These are phyloP conservation scores for Avena eriantha DNA, from an alignment of 176 grass and related monocot species.

Conservation along the genomic window DNA sequence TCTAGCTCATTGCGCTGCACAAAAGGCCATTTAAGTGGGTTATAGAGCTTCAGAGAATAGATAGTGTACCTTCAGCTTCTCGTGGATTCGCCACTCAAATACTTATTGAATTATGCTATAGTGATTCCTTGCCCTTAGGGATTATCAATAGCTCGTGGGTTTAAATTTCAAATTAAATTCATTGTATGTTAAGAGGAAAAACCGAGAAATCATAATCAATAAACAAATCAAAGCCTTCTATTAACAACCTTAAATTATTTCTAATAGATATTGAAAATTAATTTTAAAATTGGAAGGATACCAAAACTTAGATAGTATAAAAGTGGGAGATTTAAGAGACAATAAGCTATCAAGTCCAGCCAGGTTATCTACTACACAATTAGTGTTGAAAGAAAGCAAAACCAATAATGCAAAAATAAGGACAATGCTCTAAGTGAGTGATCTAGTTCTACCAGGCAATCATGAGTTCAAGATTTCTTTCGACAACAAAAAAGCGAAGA, in stretches of 20 bases:
- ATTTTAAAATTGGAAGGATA: neutral
- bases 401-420: constrained; percentile 55
- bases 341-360: constrained; percentile 64
- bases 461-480: constrained; percentile 46
- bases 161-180: neutral
- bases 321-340: constrained; percentile 58
- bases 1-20: no score
- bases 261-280: neutral
- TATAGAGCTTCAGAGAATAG: no score
- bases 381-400: constrained; percentile 82
- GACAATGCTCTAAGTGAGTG: constrained; percentile 33
- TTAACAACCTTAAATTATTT: neutral
- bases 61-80: no score
- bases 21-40: no score
- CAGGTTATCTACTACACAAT: constrained; percentile 61
- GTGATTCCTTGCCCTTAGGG: no score
- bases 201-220: neutral
- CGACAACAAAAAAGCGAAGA: constrained; percentile 74
- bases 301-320: constrained; percentile 29
- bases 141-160: neutral
- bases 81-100: no score
- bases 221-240: neutral
- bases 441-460: constrained; percentile 51
- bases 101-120: no score
- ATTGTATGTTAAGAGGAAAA: neutral